Percentiles rank a stretch among this genome's conserved stretches.
phyloP scores from a whole-genome alignment of 495 filamentous ascomycete species.

The Oleoguttula mirabilis region DNA sequence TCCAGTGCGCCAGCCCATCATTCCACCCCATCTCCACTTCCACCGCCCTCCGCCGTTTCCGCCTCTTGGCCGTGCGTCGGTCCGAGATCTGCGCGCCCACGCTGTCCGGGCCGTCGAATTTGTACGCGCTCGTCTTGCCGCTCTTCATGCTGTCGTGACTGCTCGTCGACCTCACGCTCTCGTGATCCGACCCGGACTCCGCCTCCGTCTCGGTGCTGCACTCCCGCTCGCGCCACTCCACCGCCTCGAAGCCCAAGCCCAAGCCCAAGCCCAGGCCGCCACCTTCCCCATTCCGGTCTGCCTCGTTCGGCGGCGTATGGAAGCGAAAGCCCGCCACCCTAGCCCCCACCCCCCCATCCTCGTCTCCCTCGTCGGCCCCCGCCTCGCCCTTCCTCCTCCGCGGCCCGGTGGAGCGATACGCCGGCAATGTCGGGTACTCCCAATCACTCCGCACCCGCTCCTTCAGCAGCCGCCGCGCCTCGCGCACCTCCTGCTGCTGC shows the following conservation, averaged over 20 bases:
- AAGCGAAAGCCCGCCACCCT: constrained; percentile 16
- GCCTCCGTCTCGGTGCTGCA: constrained; percentile 23
- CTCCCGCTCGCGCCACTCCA: constrained; percentile 32
- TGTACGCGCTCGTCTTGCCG: constrained; percentile 36
- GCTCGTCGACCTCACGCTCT: not conserved
- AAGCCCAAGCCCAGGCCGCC: not conserved
- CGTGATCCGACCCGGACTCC: constrained; percentile 3
- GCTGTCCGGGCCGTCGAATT: constrained; percentile 52
- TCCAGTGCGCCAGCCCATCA: constrained; percentile 62
- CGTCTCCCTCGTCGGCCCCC: constrained; percentile 13
- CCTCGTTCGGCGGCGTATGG: constrained; percentile 3
- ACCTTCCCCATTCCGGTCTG: not conserved
- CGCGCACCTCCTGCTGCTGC: constrained; percentile 20
- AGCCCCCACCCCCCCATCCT: constrained; percentile 2
- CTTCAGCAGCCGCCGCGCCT: constrained; percentile 31
- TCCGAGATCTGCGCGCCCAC: constrained; percentile 33
- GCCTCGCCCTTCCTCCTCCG: constrained; percentile 10
- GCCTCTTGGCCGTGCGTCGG: constrained; percentile 38
- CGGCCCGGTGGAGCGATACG: constrained; percentile 22
- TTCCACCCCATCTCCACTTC: constrained; percentile 78
- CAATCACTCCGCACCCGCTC: constrained; percentile 50
- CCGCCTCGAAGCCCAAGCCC: constrained; percentile 24
- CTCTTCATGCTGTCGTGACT: constrained; percentile 1
- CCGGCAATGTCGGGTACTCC: constrained; percentile 27
- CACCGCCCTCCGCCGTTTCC: constrained; percentile 45